A percentile compares a stretch with the other conserved stretches of the same genome.
Conservation (phyloP, 176 grass and related monocot genomes). For the Musa schizocarpa region DNA sequence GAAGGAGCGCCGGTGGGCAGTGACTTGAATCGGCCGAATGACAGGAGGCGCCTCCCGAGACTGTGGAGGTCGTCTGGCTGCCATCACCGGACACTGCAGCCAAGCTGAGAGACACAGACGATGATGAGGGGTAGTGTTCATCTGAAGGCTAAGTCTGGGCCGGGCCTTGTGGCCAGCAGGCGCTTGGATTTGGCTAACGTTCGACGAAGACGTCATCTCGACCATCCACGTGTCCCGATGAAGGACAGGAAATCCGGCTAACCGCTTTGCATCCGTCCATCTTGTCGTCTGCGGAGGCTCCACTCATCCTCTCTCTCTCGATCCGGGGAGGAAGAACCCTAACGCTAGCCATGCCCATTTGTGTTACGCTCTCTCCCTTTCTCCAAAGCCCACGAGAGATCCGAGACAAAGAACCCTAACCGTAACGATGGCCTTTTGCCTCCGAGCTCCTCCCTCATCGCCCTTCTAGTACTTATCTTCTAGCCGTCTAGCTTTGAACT, state of each 20-base stretch:
- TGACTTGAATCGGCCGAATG: neutral
- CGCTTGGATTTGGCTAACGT: neutral
- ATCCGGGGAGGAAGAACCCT: too few species aligned
- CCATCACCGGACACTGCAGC: neutral
- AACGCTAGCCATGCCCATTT: too few species aligned
- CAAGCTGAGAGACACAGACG: neutral
- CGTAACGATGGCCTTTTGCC: too few species aligned
- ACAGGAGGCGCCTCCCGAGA: neutral
- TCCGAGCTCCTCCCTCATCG: too few species aligned
- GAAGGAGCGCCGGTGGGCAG: neutral
- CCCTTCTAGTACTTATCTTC: too few species aligned
- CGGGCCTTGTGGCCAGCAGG: neutral
- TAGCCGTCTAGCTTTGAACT: too few species aligned
- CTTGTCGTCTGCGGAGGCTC: too few species aligned
- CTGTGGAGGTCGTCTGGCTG: neutral
- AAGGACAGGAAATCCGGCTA: neutral
- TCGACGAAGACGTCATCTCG: neutral
- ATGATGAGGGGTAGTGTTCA: neutral
- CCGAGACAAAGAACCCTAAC: too few species aligned
- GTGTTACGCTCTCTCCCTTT: too few species aligned
- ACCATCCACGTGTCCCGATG: neutral
- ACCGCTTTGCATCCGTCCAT: too few species aligned
- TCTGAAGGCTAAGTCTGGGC: neutral
- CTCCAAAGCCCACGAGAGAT: too few species aligned
- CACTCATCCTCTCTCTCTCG: too few species aligned